Base-by-base conservation (phyloP, 169 alveolate genomes). In the Cryptosporidium andersoni region DNA sequence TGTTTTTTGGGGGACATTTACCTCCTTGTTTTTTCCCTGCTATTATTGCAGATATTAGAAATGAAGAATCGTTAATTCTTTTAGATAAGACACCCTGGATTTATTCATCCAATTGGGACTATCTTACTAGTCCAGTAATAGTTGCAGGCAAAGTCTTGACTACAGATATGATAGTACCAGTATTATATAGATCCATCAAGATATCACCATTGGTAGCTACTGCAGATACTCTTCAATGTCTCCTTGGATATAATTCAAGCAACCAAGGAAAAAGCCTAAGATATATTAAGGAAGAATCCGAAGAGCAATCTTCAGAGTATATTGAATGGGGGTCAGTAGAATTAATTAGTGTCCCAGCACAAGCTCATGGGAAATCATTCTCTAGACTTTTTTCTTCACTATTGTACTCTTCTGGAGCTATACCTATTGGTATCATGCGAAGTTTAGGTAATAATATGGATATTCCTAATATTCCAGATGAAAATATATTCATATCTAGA, bases 11-110 rank as follows among this genome's bases (percentile, higher is more conserved):
- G n/a, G 85, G 85, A 2, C 85, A 74, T 48, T 42, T 74, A 25
- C 85, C 85, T 58, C 85, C 85, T 40, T 74, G 67, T 45, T 74
- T 74, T 51, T 74, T 74, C 39, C 85, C 85, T 12, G 85, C 85
- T 16, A 74, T 74, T 34, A 74, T 74, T 74, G 85, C 74, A 42
- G 85, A 74, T 25, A 74, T 74, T 1, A 74, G 85, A 58, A 58
- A 45, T 58, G 85, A 74, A 11, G 74, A 74, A 34, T 74, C 85
- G 5, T 68, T 74, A 6, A 66, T 68, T 58, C 43, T 74, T 14
- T n/a, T 74, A 39, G 85, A 74, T 45, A 74, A 58, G 16, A 74
- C 85, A 2, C 60, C 85, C 2, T 74, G 85, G 85, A 74, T 74
- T 16, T 74, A 66, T 14, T 36, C 52, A 7, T 58, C 42, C 37